Evolutionary conservation across 495 filamentous ascomycete genomes (phyloP).

Genomic region (Aspergillus nidulans): DNA sequence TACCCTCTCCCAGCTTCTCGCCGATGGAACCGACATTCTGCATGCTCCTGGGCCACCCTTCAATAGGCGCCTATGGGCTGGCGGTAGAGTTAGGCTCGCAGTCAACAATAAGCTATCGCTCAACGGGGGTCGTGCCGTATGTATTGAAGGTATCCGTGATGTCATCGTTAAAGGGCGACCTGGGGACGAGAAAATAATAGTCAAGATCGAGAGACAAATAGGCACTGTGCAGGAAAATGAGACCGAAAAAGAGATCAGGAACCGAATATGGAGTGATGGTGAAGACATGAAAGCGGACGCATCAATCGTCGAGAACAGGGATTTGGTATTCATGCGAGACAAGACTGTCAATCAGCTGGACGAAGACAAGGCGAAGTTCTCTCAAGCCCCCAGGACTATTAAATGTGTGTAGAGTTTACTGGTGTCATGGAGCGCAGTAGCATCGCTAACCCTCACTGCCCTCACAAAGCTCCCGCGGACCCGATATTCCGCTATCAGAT

Average conservation of each 20-base stretch:
- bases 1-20: constrained; percentile 51
- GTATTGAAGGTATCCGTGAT: constrained; percentile 61
- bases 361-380: constrained; percentile 26
- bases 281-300: constrained; percentile 33
- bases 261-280: constrained; percentile 41
- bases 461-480: constrained; percentile 27
- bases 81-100: constrained; percentile 48
- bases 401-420: constrained; percentile 30
- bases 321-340: constrained; percentile 59
- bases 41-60: constrained; percentile 66
- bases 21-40: constrained; percentile 68
- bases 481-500: constrained; percentile 60
- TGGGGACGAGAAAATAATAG: constrained; percentile 57
- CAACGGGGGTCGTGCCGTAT: constrained; percentile 50
- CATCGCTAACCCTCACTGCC: constrained; percentile 17
- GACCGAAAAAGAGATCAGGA: constrained; percentile 29
- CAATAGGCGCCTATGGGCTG: constrained; percentile 74
- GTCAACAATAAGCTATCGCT: constrained; percentile 27
- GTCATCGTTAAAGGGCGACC: constrained; percentile 51
- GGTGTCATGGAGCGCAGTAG: neutral
- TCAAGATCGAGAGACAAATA: constrained; percentile 52
- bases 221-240: constrained; percentile 34
- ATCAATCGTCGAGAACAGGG: constrained; percentile 48
- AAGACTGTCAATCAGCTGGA: constrained; percentile 32
- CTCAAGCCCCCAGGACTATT: constrained; percentile 25